These are phyloP conservation scores for Smittium culicis DNA, from an alignment of 371 early-diverging fungal genomes.

Conservation along the genomic window DNA sequence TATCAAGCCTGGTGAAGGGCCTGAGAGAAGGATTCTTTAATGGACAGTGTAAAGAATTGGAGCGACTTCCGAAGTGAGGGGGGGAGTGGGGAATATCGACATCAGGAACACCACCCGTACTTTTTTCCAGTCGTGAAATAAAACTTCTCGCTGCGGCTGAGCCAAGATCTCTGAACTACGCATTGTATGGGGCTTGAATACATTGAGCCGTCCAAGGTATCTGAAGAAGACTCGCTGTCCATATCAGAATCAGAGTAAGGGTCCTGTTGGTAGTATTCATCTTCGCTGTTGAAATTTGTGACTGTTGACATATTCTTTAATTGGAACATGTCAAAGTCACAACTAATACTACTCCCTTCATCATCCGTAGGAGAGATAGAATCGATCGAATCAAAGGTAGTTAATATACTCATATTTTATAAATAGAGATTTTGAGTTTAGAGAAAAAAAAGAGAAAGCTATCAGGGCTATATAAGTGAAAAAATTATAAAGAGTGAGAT, in stretches of 20 bases:
- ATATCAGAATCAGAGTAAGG: not conserved
- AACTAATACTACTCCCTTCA: slow-evolving; percentile 4
- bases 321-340: slow-evolving; percentile 6
- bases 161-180: slow-evolving; percentile 28
- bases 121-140: slow-evolving; percentile 34
- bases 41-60: no score
- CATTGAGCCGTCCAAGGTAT: not conserved
- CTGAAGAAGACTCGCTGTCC: slow-evolving; percentile 13
- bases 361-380: no score
- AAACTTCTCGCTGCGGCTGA: slow-evolving; percentile 27
- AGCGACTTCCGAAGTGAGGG: not conserved
- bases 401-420: not conserved
- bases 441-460: not conserved
- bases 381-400: not conserved
- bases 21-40: no score
- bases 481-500: no score
- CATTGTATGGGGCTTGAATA: slow-evolving; percentile 21
- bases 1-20: no score
- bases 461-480: not conserved
- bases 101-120: slow-evolving; percentile 37
- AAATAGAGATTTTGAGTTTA: not conserved
- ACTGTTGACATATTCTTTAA: not conserved
- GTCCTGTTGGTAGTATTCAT: slow-evolving; percentile 9
- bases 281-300: slow-evolving; percentile 10
- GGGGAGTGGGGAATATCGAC: slow-evolving; percentile 1